Conservation (phyloP, 106 monocot genomes). For the Dendrobium nobile region DNA sequence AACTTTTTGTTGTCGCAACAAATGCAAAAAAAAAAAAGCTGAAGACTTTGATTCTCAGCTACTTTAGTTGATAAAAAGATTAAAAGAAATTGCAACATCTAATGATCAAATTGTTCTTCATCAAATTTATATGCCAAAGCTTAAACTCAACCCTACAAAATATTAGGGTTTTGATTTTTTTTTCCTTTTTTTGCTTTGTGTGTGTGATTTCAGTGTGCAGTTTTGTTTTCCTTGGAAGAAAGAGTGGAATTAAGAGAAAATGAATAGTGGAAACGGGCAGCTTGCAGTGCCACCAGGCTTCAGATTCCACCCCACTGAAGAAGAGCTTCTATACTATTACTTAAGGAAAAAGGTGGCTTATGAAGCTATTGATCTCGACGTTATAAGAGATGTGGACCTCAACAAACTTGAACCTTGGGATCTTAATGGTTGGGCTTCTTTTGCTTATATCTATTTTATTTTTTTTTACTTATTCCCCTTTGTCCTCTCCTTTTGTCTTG, state of each 20-base stretch:
- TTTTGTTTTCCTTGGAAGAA: neutral
- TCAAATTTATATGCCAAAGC: no score
- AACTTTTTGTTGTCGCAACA: no score
- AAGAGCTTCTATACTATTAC: conserved; percentile 93
- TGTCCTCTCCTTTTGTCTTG: neutral
- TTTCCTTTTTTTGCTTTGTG: neutral
- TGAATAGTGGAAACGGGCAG: conserved; percentile 21
- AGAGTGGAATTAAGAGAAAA: neutral
- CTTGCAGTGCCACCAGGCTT: conserved; percentile 80
- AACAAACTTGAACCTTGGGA: conserved; percentile 99
- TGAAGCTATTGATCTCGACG: conserved; percentile 91
- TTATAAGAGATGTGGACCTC: conserved; percentile 88
- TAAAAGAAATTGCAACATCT: no score
- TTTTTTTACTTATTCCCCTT: neutral
- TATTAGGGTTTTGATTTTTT: no score
- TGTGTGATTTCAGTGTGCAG: neutral
- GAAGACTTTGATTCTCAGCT: no score
- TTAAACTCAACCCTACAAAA: no score
- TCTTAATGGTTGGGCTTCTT: conserved; percentile 64
- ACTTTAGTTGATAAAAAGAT: no score
- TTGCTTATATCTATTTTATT: neutral
- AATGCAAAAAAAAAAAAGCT: no score
- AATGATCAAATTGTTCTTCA: no score
- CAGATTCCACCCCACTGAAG: conserved; percentile 83
- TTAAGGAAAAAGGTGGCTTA: conserved; percentile 92